Percentiles rank a stretch among this genome's conserved stretches.
Evolutionary conservation across 164 flowering plant genomes (phyloP).

Genomic region (Platanus orientalis): DNA sequence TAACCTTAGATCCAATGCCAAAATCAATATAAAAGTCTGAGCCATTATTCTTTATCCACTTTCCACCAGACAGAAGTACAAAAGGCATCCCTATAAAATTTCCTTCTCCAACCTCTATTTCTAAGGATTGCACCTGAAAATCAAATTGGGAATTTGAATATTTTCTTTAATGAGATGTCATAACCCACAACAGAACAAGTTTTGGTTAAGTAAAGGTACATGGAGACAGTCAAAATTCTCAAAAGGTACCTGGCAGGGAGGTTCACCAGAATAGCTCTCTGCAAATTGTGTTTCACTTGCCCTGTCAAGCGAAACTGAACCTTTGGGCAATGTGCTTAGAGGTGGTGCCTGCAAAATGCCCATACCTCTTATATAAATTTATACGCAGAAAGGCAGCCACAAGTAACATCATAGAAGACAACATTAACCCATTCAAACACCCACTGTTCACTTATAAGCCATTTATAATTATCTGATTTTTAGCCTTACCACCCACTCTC

Average conservation of each 20-base stretch:
- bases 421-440: too few relatives aligned
- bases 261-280: conserved; percentile 31
- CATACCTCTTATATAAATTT: background rate
- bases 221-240: conserved; percentile 4
- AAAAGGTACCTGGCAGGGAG: conserved; percentile 41
- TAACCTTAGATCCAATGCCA: conserved; percentile 29
- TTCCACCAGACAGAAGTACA: conserved; percentile 67
- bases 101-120: conserved; percentile 63
- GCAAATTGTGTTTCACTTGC: conserved; percentile 67
- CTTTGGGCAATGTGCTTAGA: conserved; percentile 50
- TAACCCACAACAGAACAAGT: background rate
- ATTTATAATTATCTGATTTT: background rate
- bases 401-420: conserved; percentile 4
- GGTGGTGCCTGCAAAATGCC: conserved; percentile 71
- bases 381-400: background rate
- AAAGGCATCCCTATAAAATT: conserved; percentile 81
- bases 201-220: background rate
- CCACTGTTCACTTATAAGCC: too few relatives aligned
- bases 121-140: conserved; percentile 58
- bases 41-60: conserved; percentile 78
- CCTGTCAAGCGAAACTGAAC: conserved; percentile 45
- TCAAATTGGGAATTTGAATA: conserved; percentile 9
- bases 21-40: conserved; percentile 81
- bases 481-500: conserved; percentile 82
- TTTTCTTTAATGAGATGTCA: background rate